A percentile compares a stretch with the other conserved stretches of the same genome.
These are phyloP conservation scores for Arachnomyces sp. DNA, from an alignment of 2,329 filamentous ascomycete genomes.

Conservation along the genomic window DNA sequence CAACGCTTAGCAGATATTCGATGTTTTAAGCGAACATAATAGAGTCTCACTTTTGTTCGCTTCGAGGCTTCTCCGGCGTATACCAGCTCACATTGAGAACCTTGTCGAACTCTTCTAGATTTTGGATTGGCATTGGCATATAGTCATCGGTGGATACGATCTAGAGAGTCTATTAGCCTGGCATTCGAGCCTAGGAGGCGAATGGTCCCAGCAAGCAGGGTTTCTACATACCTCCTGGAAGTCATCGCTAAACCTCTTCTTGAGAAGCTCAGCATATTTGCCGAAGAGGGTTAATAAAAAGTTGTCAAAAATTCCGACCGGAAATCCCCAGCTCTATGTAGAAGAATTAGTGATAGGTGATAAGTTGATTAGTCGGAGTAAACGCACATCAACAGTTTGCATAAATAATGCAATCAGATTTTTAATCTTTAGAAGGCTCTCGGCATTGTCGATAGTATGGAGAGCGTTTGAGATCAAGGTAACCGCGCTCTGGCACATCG, in stretches of 20 bases:
- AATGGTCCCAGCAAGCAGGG: neutral
- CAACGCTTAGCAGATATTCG: slow-evolving; percentile 14
- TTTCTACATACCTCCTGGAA: slow-evolving; percentile 68
- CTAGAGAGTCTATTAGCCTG: slow-evolving; percentile 21
- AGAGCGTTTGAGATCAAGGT: slow-evolving; percentile 73
- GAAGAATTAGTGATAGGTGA: slow-evolving; percentile 2
- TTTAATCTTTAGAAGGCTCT: slow-evolving; percentile 89
- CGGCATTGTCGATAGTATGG: slow-evolving; percentile 73
- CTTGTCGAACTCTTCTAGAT: slow-evolving; percentile 84
- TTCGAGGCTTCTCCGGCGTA: slow-evolving; percentile 66
- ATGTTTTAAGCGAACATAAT: slow-evolving; percentile 1
- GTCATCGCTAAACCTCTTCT: slow-evolving; percentile 85
- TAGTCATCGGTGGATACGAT: slow-evolving; percentile 91
- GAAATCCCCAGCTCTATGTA: slow-evolving; percentile 75
- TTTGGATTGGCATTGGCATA: slow-evolving; percentile 98
- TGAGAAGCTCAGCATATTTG: slow-evolving; percentile 87
- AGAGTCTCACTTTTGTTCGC: slow-evolving; percentile 62
- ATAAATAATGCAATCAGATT: slow-evolving; percentile 89
- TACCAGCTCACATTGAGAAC: slow-evolving; percentile 97
- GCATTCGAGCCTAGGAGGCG: neutral
- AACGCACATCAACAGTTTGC: slow-evolving; percentile 84
- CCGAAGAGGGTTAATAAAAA: slow-evolving; percentile 85
- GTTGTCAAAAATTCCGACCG: slow-evolving; percentile 70
- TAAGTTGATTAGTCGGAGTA: slow-evolving; percentile 1
- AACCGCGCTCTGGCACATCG: slow-evolving; percentile 86